Conservation (phyloP, 345 rosid genomes). For the Cardamine chenopodiifolia region DNA sequence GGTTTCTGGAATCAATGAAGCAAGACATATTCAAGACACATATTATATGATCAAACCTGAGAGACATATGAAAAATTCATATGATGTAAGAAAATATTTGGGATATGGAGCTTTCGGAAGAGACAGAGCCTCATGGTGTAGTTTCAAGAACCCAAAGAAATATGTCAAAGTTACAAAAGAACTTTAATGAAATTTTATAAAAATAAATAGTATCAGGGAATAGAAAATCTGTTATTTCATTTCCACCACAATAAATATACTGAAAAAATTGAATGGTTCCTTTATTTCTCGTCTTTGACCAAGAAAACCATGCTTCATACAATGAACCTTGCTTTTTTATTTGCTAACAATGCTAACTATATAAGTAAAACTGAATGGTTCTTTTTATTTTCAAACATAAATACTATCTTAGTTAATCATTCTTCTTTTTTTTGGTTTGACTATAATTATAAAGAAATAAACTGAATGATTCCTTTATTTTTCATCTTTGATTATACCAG, state of each 20-base stretch:
- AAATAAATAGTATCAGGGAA: no score
- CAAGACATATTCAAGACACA: neutral
- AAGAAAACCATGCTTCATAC: neutral
- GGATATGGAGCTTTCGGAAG: neutral
- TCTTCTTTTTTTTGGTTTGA: no score
- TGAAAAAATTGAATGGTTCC: neutral
- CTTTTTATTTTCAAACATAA: no score
- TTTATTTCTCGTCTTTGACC: neutral
- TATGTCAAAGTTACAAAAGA: no score
- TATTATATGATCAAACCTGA: neutral
- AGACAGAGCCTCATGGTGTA: neutral
- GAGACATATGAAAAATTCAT: neutral
- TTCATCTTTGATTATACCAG: neutral
- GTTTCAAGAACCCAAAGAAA: neutral
- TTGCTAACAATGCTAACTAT: neutral
- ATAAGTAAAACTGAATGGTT: neutral
- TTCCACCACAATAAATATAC: neutral
- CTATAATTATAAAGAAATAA: no score
- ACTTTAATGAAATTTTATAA: no score
- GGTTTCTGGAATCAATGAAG: no score
- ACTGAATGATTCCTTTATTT: neutral
- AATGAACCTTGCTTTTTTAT: neutral
- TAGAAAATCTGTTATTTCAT: no score
- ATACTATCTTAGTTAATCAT: no score
- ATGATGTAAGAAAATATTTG: neutral